Base-by-base conservation (phyloP, 2,329 filamentous ascomycete species). In the Aspergillus persii region DNA sequence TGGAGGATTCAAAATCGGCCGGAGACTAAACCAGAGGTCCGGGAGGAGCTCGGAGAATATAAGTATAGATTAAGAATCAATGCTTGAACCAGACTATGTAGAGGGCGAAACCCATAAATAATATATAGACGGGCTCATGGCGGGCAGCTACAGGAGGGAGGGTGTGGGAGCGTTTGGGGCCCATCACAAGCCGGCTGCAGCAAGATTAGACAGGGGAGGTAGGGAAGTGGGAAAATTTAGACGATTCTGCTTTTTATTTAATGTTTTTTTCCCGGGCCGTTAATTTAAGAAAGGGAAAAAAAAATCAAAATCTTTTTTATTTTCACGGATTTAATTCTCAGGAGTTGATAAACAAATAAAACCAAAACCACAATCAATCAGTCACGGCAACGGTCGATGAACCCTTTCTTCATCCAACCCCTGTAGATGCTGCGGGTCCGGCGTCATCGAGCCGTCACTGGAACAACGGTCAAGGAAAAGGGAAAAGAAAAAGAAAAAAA, bases 101-200 rank as follows among this genome's bases (percentile, higher is more conserved):
- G 50, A 41, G 39, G 44, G 41, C 31, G 41, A 46, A 8, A 46
- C 8, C 27, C n/a, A 57, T 47, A 33, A 63, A 56, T 51, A 62
- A 63, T 57, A 64, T 57, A 61, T 56, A 49, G 48, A 53, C 61
- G 53, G 46, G 56, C 56, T 61, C 57, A 63, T 67, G 58, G 56
- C 55, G 62, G 66, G 58, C 58, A 53, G 54, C 50, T 59, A 61
- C 58, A 60, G 59, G 60, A 60, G 18, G 39, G 56, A 60, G 63
- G 60, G 64, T 62, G 63, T 62, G 50, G 31, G 57, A 61, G 50
- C 54, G 58, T 64, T 61, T 60, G 58, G 60, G 58, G 59, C 53
- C 58, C 62, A 64, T 67, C 65, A 66, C 66, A 67, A 66, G 65
- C 63, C 63, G 58, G 59, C 53, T 60, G 63, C 60, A 61, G 51